Evolutionary conservation across 345 rosid species (phyloP), one percentile per base, ranked within the genome.

Genomic region (Acer campestre): DNA sequence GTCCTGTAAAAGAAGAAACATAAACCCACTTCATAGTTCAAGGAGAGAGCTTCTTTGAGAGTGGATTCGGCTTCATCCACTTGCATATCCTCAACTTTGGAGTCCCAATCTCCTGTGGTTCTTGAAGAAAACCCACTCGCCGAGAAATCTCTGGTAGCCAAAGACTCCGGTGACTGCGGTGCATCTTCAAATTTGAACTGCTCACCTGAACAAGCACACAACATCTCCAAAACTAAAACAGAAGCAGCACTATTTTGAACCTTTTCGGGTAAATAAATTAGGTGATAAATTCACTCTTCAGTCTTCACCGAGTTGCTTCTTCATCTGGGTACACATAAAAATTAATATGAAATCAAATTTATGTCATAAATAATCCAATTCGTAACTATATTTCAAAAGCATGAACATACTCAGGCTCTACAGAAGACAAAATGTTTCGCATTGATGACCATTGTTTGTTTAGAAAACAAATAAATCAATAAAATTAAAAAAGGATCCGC

Each of bases 161-260:
- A 81, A 4, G 99, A 92, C 68, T 91, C 98, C 62, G 98, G 98
- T 14, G 99, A 94, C 67, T 87, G 91, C 6, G 97, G 94, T 73
- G 90, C 90, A 18, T 96, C 99, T 77, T 96, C 98, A 46, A 93
- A 84, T 77, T 90, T 89, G 87, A 96, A 94, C 65, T 89, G 98
- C 85, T 94, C 97, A 22, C 99, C 97, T 38, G 99, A 96, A 80
- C 98, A 96, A 83, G 98, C 93, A 78, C 98, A 94, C 94, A 96
- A 78, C 98, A 94, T 94, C 81, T 78, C 79, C 77, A 25, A 53
- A 38, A 67, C 25, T 75, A 35, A 53, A 38, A 67, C 20, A 49
- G 12, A 20, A 29, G 51, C 56, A 13, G 40, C 68, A 65, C 46
- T 31, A 35, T 12, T 61, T 35, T 61, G 70, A 61, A 68, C 53